Base-by-base conservation (phyloP, 371 early-diverging fungal genomes). In the Capniomyces stellatus region DNA sequence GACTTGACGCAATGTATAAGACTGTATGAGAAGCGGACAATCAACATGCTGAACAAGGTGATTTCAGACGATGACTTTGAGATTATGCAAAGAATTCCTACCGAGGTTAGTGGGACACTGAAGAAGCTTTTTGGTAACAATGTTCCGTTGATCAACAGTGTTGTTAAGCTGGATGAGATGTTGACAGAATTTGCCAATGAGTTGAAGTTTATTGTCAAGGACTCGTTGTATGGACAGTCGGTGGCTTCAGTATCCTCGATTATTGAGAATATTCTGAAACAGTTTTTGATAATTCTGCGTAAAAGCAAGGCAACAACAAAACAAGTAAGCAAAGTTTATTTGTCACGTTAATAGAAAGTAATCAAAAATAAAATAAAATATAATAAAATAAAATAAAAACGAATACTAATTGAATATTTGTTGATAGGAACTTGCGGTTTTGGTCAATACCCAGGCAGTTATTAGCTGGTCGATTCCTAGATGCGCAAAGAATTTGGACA, bases 121-220 rank as follows among this genome's bases (percentile, higher is more conserved):
- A 59, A 61, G 13, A 50, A 52, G 18, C 15, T 63, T 13, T 58
- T 66, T 52, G 66, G 66, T 4, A 19, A 61, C 3, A 64, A 60
- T 42, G 59, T 61, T 24, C 67, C 60, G 6, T 61, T 67, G 2
- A 39, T 66, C 3, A 57, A 58, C 10, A 54, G 63, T 1, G 64
- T 71, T 15, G 54, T 55, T 69, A 60, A 58, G 50, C 58, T 70
- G 24, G 68, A 85, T 58, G 78, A 78, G 29, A 61, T 83, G 18
- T 64, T 91, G 69, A 70, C 81, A 23, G 82, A 78, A 47, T 91
- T 85, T 75, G 82, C 82, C 24, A 74, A 78, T 54, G 89, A 89
- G 54, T 53, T 70, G 46, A 61, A 58, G 29, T 61, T 52, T 46
- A 70, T 70, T 27, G 66, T 57, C 35, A 63, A 62, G 52, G 69